phyloP scores from a whole-genome alignment of 345 rosid genomes.

The Populus ilicifolia region DNA sequence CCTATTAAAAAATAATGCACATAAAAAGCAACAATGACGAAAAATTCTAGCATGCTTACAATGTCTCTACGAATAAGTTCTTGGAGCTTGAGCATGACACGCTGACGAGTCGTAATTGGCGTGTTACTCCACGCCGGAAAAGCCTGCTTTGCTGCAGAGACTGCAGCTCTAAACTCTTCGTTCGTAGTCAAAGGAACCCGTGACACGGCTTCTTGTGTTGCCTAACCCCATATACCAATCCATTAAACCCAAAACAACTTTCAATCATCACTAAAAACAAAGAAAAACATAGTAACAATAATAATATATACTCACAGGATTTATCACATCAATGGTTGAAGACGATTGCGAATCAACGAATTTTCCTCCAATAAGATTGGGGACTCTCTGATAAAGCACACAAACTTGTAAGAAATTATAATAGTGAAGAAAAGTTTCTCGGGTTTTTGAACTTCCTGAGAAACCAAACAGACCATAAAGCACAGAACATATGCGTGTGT shows the following conservation, averaged over 20 bases:
- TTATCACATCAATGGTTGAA: constrained; percentile 62
- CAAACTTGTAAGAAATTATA: background rate
- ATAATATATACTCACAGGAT: constrained; percentile 57
- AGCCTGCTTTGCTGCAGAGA: constrained; percentile 80
- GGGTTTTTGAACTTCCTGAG: background rate
- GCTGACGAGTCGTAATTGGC: constrained; percentile 81
- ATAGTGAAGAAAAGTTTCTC: background rate
- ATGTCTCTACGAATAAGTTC: constrained; percentile 86
- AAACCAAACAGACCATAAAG: background rate
- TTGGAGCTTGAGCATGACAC: constrained; percentile 88
- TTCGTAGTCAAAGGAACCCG: constrained; percentile 80
- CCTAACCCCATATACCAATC: constrained; percentile 37
- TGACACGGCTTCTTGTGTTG: constrained; percentile 90
- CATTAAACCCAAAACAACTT: background rate
- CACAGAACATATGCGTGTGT: background rate
- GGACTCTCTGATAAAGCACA: constrained; percentile 55
- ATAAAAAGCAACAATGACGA: background rate
- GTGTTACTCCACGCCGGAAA: constrained; percentile 86
- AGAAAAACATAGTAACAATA: background rate
- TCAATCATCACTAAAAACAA: background rate
- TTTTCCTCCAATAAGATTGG: constrained; percentile 82
- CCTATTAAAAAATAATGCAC: background rate
- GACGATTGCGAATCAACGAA: constrained; percentile 71
- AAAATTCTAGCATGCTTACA: constrained; percentile 31
- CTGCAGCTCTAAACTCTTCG: constrained; percentile 89